Evolutionary conservation across 441 rosid genomes (phyloP), one percentile per base, ranked within the genome.

Genomic region (Bocquillonia castaneifolia): DNA sequence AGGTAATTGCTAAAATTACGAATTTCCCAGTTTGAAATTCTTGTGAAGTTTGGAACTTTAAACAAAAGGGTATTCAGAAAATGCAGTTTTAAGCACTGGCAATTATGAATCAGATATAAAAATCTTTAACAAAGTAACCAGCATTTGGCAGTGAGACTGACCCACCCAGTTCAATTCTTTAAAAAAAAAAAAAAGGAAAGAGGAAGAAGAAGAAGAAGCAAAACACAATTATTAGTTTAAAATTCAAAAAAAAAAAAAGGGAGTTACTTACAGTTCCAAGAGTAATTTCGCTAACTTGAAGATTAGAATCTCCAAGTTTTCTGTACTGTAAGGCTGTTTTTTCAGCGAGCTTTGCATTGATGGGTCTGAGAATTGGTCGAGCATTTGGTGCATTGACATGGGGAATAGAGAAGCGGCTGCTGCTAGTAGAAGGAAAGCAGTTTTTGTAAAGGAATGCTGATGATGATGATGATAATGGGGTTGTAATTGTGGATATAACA

Each of bases 301-400:
- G 92, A 26, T 87, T 89, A 20, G 92, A 85, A 45, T 87, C 94
- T 5, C 89, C 87, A 17, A 84, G 86, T 76, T 80, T 85, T 74
- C 80, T 77, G 74, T 79, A 85, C 72, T 85, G 86, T 76, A 87
- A 74, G 1, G 78, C 79, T 53, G 59, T 81, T 59, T 82, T 70
- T 54, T 72, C 70, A 50, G 82, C 78, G 42, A 71, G 69, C 54
- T 74, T 76, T 65, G 83, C 90, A 59, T n/a, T 26, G 77, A 77
- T 72, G 66, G 68, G 61, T 52, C 59, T 14, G 28, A 58, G 63
- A 60, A 73, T 71, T 37, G 81, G 59, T 73, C 74, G 52, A 52
- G 60, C 63, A 67, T 76, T 70, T 54, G 32, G 48, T 9, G 68
- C 29, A 56, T 61, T 55, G 26, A 20, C 20, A 29, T 32, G 72